Evolutionary conservation across 2,329 filamentous ascomycete genomes (phyloP).

Genomic region (Diaporthe citri): DNA sequence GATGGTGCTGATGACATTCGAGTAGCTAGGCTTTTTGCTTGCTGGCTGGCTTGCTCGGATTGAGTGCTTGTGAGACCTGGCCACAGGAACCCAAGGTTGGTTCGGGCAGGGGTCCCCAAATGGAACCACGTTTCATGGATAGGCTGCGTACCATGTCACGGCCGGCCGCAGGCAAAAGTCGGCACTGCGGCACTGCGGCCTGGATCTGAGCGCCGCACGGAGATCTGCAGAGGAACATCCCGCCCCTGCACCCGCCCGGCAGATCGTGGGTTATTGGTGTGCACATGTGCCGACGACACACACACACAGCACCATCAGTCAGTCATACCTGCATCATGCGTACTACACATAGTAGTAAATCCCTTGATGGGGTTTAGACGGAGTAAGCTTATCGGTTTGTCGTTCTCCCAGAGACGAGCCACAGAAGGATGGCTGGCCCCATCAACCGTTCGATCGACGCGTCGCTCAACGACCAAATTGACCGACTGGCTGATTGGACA

Average conservation of each 20-base stretch:
- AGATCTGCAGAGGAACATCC: conserved; percentile 15
- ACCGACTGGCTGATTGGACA: not conserved
- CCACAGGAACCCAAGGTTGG: not conserved
- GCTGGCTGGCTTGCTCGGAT: not conserved
- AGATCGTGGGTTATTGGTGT: not conserved
- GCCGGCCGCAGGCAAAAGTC: not conserved
- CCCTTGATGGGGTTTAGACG: too few relatives aligned
- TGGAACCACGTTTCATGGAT: conserved; percentile 21
- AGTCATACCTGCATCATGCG: not conserved
- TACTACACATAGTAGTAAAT: too few relatives aligned
- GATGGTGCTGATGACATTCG: conserved; percentile 4
- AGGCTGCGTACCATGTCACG: not conserved
- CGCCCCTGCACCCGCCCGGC: conserved; percentile 8
- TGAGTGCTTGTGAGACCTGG: not conserved
- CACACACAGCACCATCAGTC: not conserved
- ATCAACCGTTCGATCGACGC: not conserved
- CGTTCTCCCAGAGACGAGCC: not conserved
- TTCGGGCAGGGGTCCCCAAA: not conserved
- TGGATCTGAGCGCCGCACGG: conserved; percentile 6
- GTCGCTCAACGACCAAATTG: not conserved
- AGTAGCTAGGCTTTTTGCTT: not conserved
- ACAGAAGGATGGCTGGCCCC: not conserved
- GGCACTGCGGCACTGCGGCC: not conserved
- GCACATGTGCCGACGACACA: conserved; percentile 1
- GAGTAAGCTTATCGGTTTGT: too few relatives aligned